phyloP scores from a whole-genome alignment of 2,329 filamentous ascomycete genomes.

The Didymella arachidicola region DNA sequence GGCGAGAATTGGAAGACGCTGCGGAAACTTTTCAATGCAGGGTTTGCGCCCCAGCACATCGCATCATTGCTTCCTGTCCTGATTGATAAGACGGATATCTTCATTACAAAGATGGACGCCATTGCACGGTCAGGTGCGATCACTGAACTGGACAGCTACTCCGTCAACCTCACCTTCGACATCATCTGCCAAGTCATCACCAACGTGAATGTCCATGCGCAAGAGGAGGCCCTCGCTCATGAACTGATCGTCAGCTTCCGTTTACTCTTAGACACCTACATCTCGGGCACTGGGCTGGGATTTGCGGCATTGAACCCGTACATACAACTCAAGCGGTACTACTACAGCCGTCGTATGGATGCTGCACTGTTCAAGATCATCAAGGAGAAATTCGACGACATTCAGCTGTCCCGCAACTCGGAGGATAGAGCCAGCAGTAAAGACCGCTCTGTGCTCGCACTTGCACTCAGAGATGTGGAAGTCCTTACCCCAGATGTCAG shows the following conservation, averaged over 20 bases:
- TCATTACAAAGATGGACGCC: conserved; percentile 43
- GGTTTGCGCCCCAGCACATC: conserved; percentile 49
- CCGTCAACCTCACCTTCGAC: conserved; percentile 46
- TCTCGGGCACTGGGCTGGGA: conserved; percentile 31
- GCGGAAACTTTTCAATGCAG: conserved; percentile 48
- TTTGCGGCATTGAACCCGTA: conserved; percentile 35
- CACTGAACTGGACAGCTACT: conserved; percentile 43
- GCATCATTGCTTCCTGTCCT: conserved; percentile 46
- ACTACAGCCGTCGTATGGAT: conserved; percentile 36
- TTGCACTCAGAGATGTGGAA: conserved; percentile 43
- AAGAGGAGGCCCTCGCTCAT: conserved; percentile 28
- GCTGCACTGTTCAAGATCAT: conserved; percentile 39
- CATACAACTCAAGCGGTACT: conserved; percentile 26
- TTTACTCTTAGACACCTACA: conserved; percentile 30
- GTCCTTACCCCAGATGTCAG: conserved; percentile 48
- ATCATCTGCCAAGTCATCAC: conserved; percentile 47
- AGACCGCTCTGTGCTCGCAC: conserved; percentile 45
- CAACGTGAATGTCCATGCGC: conserved; percentile 41
- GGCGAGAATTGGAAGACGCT: conserved; percentile 47
- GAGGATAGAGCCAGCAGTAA: conserved; percentile 27
- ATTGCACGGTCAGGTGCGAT: conserved; percentile 33
- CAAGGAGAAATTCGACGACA: conserved; percentile 35
- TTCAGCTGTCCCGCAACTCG: conserved; percentile 29
- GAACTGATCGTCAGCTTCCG: conserved; percentile 40
- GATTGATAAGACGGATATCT: conserved; percentile 46